Conservation (phyloP, 768 basidiomycete genomes). For the Lactifluus subvellereus region DNA sequence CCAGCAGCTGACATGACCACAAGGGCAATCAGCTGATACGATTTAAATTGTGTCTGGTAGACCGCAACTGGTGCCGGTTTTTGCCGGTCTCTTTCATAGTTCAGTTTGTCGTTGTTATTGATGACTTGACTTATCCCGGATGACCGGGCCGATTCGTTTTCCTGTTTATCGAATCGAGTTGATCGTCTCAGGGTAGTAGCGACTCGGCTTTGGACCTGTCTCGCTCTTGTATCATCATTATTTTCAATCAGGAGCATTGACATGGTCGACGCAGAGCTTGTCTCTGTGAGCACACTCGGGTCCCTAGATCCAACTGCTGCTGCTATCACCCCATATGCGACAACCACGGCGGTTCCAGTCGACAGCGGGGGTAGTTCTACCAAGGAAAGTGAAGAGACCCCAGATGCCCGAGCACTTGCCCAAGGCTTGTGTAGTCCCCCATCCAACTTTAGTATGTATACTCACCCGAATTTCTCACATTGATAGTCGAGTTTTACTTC, state of each 20-base stretch:
- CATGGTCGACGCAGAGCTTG: conserved; percentile 5
- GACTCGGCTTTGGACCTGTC: background rate
- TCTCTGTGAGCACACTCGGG: background rate
- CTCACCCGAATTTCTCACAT: background rate
- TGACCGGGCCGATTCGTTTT: conserved; percentile 1
- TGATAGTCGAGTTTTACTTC: conserved; percentile 90
- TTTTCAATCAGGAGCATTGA: background rate
- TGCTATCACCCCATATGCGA: background rate
- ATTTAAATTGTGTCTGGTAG: no score
- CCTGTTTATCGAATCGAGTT: background rate
- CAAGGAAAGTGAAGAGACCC: conserved; percentile 29
- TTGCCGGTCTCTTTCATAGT: no score
- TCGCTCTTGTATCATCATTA: background rate
- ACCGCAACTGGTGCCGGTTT: no score
- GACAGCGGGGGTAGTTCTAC: background rate
- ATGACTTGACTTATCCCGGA: background rate
- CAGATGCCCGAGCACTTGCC: conserved; percentile 44
- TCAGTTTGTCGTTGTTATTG: no score
- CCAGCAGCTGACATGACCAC: no score
- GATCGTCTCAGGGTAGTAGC: no score
- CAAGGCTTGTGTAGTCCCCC: conserved; percentile 41
- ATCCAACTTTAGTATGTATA: background rate
- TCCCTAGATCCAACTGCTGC: background rate
- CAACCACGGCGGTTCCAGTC: background rate
- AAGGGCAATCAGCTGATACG: no score